These are phyloP conservation scores for Coemansia sp. DNA, from an alignment of 371 early-diverging fungal species.

Conservation along the genomic window DNA sequence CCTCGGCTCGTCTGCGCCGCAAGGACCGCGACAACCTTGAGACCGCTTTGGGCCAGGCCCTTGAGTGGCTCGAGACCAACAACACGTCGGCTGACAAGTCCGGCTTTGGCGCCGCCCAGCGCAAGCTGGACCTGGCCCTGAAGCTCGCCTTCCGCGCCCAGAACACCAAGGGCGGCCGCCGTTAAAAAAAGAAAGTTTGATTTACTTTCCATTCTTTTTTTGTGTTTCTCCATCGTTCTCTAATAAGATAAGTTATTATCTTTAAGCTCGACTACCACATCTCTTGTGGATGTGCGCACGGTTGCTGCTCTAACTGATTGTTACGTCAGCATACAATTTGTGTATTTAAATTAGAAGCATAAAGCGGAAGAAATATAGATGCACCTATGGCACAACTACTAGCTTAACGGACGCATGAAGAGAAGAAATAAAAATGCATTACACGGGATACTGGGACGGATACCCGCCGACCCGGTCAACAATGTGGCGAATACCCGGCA, in stretches of 20 bases:
- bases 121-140: constrained; percentile 86
- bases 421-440: not conserved
- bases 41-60: constrained; percentile 79
- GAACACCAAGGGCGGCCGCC: constrained; percentile 37
- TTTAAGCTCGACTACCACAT: too few species aligned
- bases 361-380: not conserved
- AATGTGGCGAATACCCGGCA: constrained; percentile 78
- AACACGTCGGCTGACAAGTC: constrained; percentile 83
- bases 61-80: constrained; percentile 79
- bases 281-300: too few species aligned
- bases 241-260: too few species aligned
- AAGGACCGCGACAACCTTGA: constrained; percentile 82
- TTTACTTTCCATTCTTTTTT: not conserved
- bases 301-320: not conserved
- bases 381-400: not conserved
- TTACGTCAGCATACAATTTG: constrained; percentile 1
- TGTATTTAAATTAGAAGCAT: constrained; percentile 1
- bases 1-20: constrained; percentile 63
- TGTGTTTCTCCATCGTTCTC: too few species aligned
- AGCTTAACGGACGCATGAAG: not conserved
- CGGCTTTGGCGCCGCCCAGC: constrained; percentile 81
- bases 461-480: constrained; percentile 43
- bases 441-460: constrained; percentile 45
- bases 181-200: constrained; percentile 18
- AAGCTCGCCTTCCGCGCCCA: constrained; percentile 64